Percentiles rank a stretch among this genome's conserved stretches.
These are phyloP conservation scores for Neopestalotiopsis clavispora DNA, from an alignment of 2,329 filamentous ascomycete genomes.

Conservation along the genomic window DNA sequence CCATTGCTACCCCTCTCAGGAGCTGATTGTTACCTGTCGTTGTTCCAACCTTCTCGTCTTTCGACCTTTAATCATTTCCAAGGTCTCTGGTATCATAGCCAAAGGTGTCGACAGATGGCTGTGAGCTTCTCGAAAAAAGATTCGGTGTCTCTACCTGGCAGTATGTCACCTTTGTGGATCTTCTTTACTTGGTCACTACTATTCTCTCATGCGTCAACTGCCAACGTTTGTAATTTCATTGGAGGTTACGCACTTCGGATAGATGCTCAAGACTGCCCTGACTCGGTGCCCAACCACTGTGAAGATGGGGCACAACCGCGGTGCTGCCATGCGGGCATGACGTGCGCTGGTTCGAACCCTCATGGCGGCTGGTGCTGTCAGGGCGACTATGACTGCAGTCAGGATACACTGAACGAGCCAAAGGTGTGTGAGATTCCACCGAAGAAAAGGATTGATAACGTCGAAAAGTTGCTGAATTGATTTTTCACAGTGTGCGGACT, in stretches of 20 bases:
- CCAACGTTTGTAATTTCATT: neutral
- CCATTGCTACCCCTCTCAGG: too few species aligned
- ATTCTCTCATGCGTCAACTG: neutral
- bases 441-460: neutral
- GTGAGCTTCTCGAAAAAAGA: too few species aligned
- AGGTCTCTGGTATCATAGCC: too few species aligned
- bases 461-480: neutral
- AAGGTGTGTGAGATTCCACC: neutral
- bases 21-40: too few species aligned
- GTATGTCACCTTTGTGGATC: neutral
- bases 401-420: neutral
- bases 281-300: neutral
- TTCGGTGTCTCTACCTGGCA: too few species aligned
- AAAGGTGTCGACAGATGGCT: too few species aligned
- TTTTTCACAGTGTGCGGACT: neutral
- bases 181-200: neutral
- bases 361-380: neutral
- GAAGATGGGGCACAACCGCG: neutral
- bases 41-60: too few species aligned
- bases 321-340: neutral
- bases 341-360: neutral
- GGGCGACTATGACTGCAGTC: neutral
- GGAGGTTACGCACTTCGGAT: neutral
- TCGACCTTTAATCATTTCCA: too few species aligned
- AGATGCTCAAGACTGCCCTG: neutral